Percentiles rank a stretch among this genome's conserved stretches.
These are phyloP conservation scores for Fusarium ambrosium DNA, from an alignment of 2,329 filamentous ascomycete species.

Conservation along the genomic window DNA sequence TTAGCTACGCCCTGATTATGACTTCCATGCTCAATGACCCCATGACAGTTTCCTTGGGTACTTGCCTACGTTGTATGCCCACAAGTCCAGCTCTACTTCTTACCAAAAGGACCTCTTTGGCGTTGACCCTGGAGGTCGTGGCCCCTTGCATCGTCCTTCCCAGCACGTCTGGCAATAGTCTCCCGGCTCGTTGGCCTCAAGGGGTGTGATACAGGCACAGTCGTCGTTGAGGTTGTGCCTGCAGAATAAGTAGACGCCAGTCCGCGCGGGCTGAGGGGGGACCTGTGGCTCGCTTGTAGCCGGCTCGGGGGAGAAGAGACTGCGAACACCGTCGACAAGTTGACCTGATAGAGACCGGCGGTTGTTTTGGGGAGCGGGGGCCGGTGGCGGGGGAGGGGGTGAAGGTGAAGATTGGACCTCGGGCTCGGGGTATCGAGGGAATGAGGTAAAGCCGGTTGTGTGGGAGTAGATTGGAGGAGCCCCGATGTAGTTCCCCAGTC, in stretches of 20 bases:
- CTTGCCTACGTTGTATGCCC: neutral
- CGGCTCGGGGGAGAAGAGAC: constrained; percentile 17
- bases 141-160: constrained; percentile 38
- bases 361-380: neutral
- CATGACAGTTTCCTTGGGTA: neutral
- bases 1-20: neutral
- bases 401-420: neutral
- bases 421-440: constrained; percentile 30
- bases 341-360: constrained; percentile 25
- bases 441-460: constrained; percentile 20
- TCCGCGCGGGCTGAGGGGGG: constrained; percentile 31
- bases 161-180: constrained; percentile 45
- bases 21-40: neutral
- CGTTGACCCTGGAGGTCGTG: constrained; percentile 29
- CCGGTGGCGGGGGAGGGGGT: neutral
- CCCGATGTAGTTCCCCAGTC: constrained; percentile 29
- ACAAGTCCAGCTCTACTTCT: neutral
- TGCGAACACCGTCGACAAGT: constrained; percentile 29
- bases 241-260: constrained; percentile 37
- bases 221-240: constrained; percentile 33
- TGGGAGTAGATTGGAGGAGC: constrained; percentile 13
- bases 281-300: neutral
- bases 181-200: constrained; percentile 23
- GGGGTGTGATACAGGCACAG: constrained; percentile 32
- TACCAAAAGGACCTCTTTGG: constrained; percentile 29